Evolutionary conservation across 2,329 filamentous ascomycete genomes (phyloP), one percentile per base, ranked within the genome.

Genomic region (Bipolaris oryzae): DNA sequence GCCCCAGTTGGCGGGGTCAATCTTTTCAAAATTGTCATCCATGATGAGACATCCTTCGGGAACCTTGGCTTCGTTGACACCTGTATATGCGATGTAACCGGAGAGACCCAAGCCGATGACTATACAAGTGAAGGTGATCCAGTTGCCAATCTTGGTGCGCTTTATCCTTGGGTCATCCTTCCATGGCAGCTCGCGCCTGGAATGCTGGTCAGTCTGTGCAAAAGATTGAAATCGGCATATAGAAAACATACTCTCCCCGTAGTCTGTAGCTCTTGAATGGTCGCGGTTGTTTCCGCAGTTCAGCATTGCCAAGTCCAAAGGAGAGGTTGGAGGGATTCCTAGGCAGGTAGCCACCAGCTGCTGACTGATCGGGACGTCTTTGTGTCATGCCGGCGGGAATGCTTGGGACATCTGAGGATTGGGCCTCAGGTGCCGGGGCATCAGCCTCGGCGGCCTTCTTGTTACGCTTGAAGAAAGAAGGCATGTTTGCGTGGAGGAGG

Each of bases 1-100:
- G 1, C 84, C 85, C 90, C 90, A 93, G 3, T 89, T 76, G 16
- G 82, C 78, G 0, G 77, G 73, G 65, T 88, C 80, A 48, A 89
- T 79, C 1, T 82, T 85, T 38, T 79, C 76, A 1, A 82, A 80
- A 67, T 89, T 90, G 65, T 85, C 82, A 28, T 91, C 89, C 63
- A 71, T 61, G 13, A 69, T 60, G 20, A 71, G 58, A 38, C 68
- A 71, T 53, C 66, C 66, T 35, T 60, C 61, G 16, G 63, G 63
- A 13, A 62, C 38, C 16, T 55, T 49, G 11, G 64, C 66, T 25
- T 51, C 60, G 20, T 58, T 44, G 5, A 54, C 61, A 31, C 67
- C 62, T 16, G 63, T 67, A 28, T 68, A 64, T 43, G 60, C 53
- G 31, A 70, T 37, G 37, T 65, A 70, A 23, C 57, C 68, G 31